Percentiles rank a stretch among this genome's conserved stretches.
Conservation (phyloP, 108 stramenopile species). For the Aureococcus anophagefferens region DNA sequence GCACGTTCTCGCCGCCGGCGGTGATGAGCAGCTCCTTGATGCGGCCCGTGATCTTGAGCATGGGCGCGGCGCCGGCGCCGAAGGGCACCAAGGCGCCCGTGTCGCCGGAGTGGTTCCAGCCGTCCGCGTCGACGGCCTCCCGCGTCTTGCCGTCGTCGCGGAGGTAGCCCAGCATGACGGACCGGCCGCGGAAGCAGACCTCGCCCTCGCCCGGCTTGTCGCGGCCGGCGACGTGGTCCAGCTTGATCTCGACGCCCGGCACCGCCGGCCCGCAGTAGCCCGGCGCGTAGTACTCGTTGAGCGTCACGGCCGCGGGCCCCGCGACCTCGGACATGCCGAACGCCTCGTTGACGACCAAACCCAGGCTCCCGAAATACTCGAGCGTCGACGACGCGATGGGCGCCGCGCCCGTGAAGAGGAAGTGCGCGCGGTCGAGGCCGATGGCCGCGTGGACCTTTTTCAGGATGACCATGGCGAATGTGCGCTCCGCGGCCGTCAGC, state of each 20-base stretch:
- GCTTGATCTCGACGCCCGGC: conserved; percentile 1
- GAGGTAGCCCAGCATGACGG: conserved; percentile 72
- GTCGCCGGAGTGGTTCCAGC: conserved; percentile 56
- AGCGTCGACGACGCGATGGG: conserved; percentile 47
- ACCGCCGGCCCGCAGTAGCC: conserved; percentile 20
- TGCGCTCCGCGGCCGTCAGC: conserved; percentile 19
- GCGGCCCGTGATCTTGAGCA: conserved; percentile 29
- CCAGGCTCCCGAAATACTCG: conserved; percentile 52
- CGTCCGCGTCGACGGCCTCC: conserved; percentile 51
- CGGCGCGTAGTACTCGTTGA: conserved; percentile 15
- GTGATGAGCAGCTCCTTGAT: conserved; percentile 40
- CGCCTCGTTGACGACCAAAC: conserved; percentile 46
- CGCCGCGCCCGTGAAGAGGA: conserved; percentile 45
- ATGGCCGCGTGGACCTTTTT: conserved; percentile 36
- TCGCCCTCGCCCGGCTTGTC: conserved; percentile 29
- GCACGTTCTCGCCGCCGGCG: conserved; percentile 45
- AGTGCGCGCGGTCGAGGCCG: conserved; percentile 42
- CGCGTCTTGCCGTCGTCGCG: conserved; percentile 49
- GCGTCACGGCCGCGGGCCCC: conserved; percentile 33
- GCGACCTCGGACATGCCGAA: conserved; percentile 55
- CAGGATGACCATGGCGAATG: not conserved
- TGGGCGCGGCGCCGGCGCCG: not conserved
- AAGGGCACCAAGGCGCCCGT: conserved; percentile 17
- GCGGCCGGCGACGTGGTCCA: conserved; percentile 5
- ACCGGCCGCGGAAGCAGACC: conserved; percentile 55